Base-by-base conservation (phyloP, 225 moss, liverwort and hornwort species). In the Ulota crispa region DNA sequence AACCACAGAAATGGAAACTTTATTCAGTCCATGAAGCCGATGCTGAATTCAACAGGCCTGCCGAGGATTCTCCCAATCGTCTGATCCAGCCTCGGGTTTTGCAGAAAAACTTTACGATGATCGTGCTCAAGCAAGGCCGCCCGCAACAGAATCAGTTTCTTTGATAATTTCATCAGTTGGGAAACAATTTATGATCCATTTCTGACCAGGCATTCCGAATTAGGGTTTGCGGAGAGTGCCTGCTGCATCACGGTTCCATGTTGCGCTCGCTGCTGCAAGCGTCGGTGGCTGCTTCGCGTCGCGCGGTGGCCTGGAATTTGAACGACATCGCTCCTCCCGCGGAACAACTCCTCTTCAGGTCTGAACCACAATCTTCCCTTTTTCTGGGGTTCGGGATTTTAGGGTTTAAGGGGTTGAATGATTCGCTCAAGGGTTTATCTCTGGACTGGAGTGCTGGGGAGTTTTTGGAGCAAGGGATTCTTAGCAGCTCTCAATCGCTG, bases 291-390 rank as follows among this genome's bases (percentile, higher is more conserved):
- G 89, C 87, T 53, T 87, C 90, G 68, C 90, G 90, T 27, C 87
- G 90, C 26, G 94, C 94, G 64, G 77, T 95, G 68, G 93, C 95
- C 78, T 97, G 97, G 95, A 89, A 93, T 66, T 63, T 97, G 61
- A 84, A 92, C 53, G 95, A 95, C 76, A 86, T 97, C 74, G 85
- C 91, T 73, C 95, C 95, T 52, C 97, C 95, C 71, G 9, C 93
- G 21, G 97, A 97, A 61, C 88, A 89, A 7, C 75, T 86, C 39
- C 85, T 97, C 45, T 96, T 87, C 91, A 88, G 90, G 89, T 89
- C 27, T 77, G 70, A 32, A 36, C 21, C 30, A 6, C 8, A 5
- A 41, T 50, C 39, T 7, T 2, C 43, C 5, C 43, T 19, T 32
- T 41, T 30, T 31, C 43, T 43, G 14, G 30, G 31, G 30, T 47